phyloP scores from a whole-genome alignment of 352 stramenopile species.

The Globisporangium solare region DNA sequence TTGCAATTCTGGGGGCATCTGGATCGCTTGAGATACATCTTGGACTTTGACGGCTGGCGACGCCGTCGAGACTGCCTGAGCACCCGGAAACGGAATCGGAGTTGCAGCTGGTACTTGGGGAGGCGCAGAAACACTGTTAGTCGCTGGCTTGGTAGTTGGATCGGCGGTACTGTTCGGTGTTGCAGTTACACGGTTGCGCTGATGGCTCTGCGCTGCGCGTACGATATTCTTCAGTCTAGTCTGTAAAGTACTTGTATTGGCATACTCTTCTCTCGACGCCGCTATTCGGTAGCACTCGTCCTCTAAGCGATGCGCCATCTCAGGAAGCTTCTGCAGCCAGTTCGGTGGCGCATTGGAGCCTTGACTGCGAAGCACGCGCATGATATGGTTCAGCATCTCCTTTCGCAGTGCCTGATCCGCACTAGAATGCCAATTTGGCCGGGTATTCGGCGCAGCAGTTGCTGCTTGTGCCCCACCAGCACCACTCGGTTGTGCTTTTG shows the following conservation, averaged over 20 bases:
- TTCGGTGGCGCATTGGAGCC: conserved; percentile 94
- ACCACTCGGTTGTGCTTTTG: not conserved
- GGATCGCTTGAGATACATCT: conserved; percentile 46
- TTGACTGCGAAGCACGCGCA: conserved; percentile 93
- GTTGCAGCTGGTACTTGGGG: conserved; percentile 12
- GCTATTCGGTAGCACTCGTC: conserved; percentile 94
- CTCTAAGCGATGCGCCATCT: conserved; percentile 97
- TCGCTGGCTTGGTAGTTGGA: conserved; percentile 14
- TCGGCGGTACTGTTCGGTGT: conserved; percentile 18
- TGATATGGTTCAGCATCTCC: conserved; percentile 90
- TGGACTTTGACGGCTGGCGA: conserved; percentile 13
- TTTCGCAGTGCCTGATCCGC: conserved; percentile 71
- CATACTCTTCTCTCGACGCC: conserved; percentile 91
- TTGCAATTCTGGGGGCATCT: conserved; percentile 75
- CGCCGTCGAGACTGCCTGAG: conserved; percentile 29
- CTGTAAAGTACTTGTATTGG: conserved; percentile 93
- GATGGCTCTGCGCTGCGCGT: conserved; percentile 62
- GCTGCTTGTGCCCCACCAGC: not conserved
- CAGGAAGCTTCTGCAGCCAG: conserved; percentile 96
- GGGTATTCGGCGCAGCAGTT: conserved; percentile 7
- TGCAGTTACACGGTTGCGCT: conserved; percentile 34
- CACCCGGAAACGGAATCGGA: conserved; percentile 58
- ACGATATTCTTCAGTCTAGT: conserved; percentile 94
- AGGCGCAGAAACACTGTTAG: conserved; percentile 14
- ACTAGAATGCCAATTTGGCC: conserved; percentile 62